A percentile compares a stretch with the other conserved stretches of the same genome.
Evolutionary conservation across 148 eudicot genomes (phyloP).

Genomic region (Camellia sinensis): DNA sequence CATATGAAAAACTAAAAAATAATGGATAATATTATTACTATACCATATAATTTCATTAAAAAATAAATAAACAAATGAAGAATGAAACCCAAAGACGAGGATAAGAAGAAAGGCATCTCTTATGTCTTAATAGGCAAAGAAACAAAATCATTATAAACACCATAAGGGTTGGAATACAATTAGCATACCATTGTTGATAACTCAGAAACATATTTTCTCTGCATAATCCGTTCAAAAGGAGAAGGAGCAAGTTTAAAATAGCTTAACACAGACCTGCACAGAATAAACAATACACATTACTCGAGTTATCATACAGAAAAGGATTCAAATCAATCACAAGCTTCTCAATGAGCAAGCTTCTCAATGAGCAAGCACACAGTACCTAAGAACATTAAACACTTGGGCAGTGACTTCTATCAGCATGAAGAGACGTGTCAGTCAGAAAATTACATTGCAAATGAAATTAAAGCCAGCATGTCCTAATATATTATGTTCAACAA

Average conservation of each 20-base stretch:
- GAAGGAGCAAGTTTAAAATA: slow-evolving; percentile 79
- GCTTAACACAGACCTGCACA: slow-evolving; percentile 57
- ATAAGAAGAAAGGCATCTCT: not conserved
- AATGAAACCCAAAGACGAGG: too few relatives aligned
- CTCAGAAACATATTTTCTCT: slow-evolving; percentile 25
- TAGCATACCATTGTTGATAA: slow-evolving; percentile 38
- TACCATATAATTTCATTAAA: not conserved
- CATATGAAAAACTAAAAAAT: not conserved
- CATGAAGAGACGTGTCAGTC: not conserved
- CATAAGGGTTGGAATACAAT: not conserved
- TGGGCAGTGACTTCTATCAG: not conserved
- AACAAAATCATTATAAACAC: not conserved
- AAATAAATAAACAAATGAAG: not conserved
- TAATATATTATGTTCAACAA: not conserved
- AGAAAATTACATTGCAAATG: not conserved
- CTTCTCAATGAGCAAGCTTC: too few relatives aligned
- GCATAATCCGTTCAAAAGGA: slow-evolving; percentile 66
- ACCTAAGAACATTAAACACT: not conserved
- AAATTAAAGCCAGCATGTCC: not conserved
- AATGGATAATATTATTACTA: not conserved
- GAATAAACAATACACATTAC: slow-evolving; percentile 2
- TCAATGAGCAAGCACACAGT: not conserved
- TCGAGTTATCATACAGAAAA: not conserved
- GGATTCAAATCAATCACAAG: not conserved
- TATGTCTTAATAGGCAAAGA: not conserved